A percentile compares a stretch with the other conserved stretches of the same genome.
phyloP scores from a whole-genome alignment of 306 rosid genomes.

The Fagus crenata region DNA sequence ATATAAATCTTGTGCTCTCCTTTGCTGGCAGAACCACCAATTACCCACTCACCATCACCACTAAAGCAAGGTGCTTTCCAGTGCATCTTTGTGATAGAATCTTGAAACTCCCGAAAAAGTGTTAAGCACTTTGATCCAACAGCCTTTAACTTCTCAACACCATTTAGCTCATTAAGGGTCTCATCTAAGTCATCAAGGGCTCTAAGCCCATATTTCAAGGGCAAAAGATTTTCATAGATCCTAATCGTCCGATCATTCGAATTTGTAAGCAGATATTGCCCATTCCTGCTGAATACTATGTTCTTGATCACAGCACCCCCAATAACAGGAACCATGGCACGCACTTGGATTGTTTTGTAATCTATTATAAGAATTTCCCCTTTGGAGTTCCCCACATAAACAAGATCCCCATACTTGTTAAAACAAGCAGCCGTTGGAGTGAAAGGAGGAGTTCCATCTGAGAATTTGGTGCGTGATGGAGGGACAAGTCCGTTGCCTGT shows the following conservation, averaged over 20 bases:
- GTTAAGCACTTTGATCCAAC: slow-evolving; percentile 79
- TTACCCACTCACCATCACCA: slow-evolving; percentile 99
- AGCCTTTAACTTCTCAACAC: slow-evolving; percentile 70
- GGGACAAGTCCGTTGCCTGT: slow-evolving; percentile 43
- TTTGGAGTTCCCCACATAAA: slow-evolving; percentile 93
- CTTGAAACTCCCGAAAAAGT: slow-evolving; percentile 91
- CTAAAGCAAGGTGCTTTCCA: slow-evolving; percentile 99
- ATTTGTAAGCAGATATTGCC: slow-evolving; percentile 88
- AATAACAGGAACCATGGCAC: slow-evolving; percentile 71
- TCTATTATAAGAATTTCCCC: slow-evolving; percentile 91
- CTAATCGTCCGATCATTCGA: slow-evolving; percentile 87
- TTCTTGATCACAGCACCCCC: slow-evolving; percentile 86
- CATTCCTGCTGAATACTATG: slow-evolving; percentile 87
- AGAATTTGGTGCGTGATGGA: slow-evolving; percentile 64
- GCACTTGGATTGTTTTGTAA: slow-evolving; percentile 48
- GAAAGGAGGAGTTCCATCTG: slow-evolving; percentile 72
- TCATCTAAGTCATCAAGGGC: slow-evolving; percentile 50
- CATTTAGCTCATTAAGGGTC: slow-evolving; percentile 44
- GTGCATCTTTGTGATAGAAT: slow-evolving; percentile 88
- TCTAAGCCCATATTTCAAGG: slow-evolving; percentile 60
- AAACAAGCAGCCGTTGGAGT: slow-evolving; percentile 97
- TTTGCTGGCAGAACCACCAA: slow-evolving; percentile 98
- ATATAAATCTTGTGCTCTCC: slow-evolving; percentile 97
- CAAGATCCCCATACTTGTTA: slow-evolving; percentile 71
- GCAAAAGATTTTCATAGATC: slow-evolving; percentile 89